A percentile compares a stretch with the other conserved stretches of the same genome.
Evolutionary conservation across 257 asterid genomes (phyloP).

Genomic region (Sherardia arvensis): DNA sequence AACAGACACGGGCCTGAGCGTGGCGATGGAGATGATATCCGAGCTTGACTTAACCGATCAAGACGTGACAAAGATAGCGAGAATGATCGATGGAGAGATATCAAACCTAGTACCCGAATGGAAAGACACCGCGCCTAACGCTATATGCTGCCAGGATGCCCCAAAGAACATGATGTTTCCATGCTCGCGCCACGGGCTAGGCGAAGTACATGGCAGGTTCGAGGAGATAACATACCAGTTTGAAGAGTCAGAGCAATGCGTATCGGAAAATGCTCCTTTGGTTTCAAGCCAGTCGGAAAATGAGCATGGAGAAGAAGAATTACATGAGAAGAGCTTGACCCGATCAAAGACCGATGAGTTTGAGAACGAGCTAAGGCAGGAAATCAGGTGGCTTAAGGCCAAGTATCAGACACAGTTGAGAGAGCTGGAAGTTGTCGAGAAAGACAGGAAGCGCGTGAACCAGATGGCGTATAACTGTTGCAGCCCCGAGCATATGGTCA

Average conservation of each 20-base stretch:
- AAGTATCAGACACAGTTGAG: constrained; percentile 50
- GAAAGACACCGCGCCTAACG: constrained; percentile 33
- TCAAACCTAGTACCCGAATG: constrained; percentile 67
- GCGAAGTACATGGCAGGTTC: constrained; percentile 70
- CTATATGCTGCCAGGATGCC: constrained; percentile 30
- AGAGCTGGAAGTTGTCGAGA: constrained; percentile 24
- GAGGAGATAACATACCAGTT: constrained; percentile 71
- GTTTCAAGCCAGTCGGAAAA: constrained; percentile 28
- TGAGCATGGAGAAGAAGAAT: too few species aligned
- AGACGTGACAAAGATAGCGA: constrained; percentile 68
- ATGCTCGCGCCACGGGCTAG: constrained; percentile 43
- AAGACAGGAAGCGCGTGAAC: constrained; percentile 17
- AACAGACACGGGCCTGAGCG: constrained; percentile 60
- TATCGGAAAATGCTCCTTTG: constrained; percentile 27
- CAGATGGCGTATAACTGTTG: constrained; percentile 32
- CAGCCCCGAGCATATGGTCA: constrained; percentile 44
- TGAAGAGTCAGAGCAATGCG: constrained; percentile 43
- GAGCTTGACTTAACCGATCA: constrained; percentile 83
- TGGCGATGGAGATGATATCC: constrained; percentile 80
- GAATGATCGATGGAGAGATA: constrained; percentile 73
- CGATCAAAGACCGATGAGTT: constrained; percentile 17
- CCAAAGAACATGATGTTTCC: constrained; percentile 31
- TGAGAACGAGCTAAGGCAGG: constrained; percentile 42
- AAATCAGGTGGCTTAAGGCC: constrained; percentile 63
- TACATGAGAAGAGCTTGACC: too few species aligned